Percentiles rank a stretch among this genome's conserved stretches.
Evolutionary conservation across 2,329 filamentous ascomycete species (phyloP).

Genomic region (Chalara sp.): DNA sequence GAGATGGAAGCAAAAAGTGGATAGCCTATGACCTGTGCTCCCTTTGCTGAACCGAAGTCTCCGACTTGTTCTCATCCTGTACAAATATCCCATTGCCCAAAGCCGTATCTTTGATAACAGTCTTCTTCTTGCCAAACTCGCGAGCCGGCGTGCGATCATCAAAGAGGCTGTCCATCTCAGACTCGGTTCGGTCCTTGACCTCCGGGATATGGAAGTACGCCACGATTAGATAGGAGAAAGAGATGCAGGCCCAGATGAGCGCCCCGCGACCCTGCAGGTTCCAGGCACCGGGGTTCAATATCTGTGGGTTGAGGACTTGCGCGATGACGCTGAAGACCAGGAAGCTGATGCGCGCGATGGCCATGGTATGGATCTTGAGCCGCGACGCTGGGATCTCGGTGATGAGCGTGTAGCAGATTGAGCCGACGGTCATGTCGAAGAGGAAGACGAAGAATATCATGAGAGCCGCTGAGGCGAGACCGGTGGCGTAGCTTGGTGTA

Average conservation of each 20-base stretch:
- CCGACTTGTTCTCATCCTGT: too few relatives aligned
- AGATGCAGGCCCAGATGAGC: constrained; percentile 80
- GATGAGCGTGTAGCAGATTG: constrained; percentile 80
- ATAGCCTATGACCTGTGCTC: too few relatives aligned
- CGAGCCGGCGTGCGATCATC: constrained; percentile 36
- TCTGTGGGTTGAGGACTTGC: constrained; percentile 63
- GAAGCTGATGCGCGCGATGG: constrained; percentile 72
- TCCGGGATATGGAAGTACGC: constrained; percentile 78
- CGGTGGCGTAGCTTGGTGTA: constrained; percentile 28
- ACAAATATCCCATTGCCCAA: too few relatives aligned
- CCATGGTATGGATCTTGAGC: constrained; percentile 83
- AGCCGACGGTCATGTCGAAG: constrained; percentile 81
- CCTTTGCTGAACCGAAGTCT: too few relatives aligned
- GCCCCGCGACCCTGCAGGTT: constrained; percentile 79
- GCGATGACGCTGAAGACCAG: constrained; percentile 34
- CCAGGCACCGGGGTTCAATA: constrained; percentile 61
- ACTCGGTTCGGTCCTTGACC: constrained; percentile 71
- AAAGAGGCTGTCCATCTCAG: constrained; percentile 78
- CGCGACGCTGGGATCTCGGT: constrained; percentile 76
- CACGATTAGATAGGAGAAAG: constrained; percentile 75
- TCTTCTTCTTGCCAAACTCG: neutral
- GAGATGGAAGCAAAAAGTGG: too few relatives aligned
- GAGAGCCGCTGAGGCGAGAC: constrained; percentile 33
- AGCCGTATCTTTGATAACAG: constrained; percentile 13
- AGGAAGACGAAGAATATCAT: constrained; percentile 71